Percentiles rank a stretch among this genome's conserved stretches.
Evolutionary conservation across 2,329 filamentous ascomycete genomes (phyloP).

Genomic region (Colletotrichum musicola): DNA sequence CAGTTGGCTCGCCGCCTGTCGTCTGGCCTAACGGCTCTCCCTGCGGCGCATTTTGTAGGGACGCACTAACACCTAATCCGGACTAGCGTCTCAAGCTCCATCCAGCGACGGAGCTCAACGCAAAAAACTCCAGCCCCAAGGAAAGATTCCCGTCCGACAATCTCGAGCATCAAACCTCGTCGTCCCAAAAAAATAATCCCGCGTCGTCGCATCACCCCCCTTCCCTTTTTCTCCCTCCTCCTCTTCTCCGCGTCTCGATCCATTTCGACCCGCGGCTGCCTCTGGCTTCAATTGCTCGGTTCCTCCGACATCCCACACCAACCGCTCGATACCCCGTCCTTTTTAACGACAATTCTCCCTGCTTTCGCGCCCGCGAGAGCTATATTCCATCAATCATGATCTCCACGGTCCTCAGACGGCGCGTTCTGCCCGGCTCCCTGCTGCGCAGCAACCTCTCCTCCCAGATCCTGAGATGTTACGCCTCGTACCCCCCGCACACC

Average conservation of each 20-base stretch:
- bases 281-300: slow-evolving; percentile 34
- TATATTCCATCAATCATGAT: slow-evolving; percentile 62
- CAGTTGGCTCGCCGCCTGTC: not conserved
- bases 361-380: slow-evolving; percentile 34
- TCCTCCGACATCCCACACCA: not conserved
- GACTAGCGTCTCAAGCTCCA: slow-evolving; percentile 49
- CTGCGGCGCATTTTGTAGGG: slow-evolving; percentile 41
- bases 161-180: slow-evolving; percentile 44
- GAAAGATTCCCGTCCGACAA: slow-evolving; percentile 48
- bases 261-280: slow-evolving; percentile 36
- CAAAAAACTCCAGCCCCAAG: slow-evolving; percentile 58
- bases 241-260: slow-evolving; percentile 40
- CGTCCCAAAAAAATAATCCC: slow-evolving; percentile 49
- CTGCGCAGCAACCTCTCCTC: slow-evolving; percentile 65
- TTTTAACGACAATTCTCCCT: slow-evolving; percentile 17
- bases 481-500: slow-evolving; percentile 92
- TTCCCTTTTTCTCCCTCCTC: slow-evolving; percentile 19
- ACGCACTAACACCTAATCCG: slow-evolving; percentile 44
- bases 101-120: slow-evolving; percentile 56
- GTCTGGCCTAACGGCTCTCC: slow-evolving; percentile 27
- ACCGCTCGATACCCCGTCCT: not conserved
- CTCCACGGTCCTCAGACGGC: slow-evolving; percentile 73
- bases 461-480: slow-evolving; percentile 74
- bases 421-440: slow-evolving; percentile 66
- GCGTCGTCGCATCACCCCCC: slow-evolving; percentile 42